A percentile compares a stretch with the other conserved stretches of the same genome.
These are phyloP conservation scores for Phallus indusiatus DNA, from an alignment of 768 basidiomycete species.

Conservation along the genomic window DNA sequence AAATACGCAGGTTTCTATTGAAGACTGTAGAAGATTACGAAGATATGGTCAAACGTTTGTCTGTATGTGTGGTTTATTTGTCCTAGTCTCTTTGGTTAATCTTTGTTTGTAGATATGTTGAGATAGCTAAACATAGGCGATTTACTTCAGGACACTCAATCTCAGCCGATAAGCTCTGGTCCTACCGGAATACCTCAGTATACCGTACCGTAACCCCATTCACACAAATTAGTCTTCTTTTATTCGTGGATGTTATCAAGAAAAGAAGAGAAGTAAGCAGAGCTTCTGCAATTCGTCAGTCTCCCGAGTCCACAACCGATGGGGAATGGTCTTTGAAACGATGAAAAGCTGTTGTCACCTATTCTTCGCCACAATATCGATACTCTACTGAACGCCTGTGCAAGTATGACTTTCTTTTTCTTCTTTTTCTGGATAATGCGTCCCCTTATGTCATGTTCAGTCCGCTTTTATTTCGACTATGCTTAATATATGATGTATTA, in stretches of 20 bases:
- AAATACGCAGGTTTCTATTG: slow-evolving; percentile 46
- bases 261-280: slow-evolving; percentile 45
- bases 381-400: slow-evolving; percentile 60
- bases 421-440: background rate
- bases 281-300: slow-evolving; percentile 14
- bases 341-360: slow-evolving; percentile 73
- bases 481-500: too few relatives aligned
- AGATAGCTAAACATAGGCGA: slow-evolving; percentile 31
- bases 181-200: background rate
- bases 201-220: slow-evolving; percentile 37
- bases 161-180: background rate
- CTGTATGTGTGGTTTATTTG: slow-evolving; percentile 36
- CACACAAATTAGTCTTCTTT: slow-evolving; percentile 81
- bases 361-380: slow-evolving; percentile 84
- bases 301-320: slow-evolving; percentile 17
- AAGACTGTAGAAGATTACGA: slow-evolving; percentile 56
- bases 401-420: slow-evolving; percentile 40
- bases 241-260: slow-evolving; percentile 65
- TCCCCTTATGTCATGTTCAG: slow-evolving; percentile 31
- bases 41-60: slow-evolving; percentile 47
- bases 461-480: slow-evolving; percentile 64
- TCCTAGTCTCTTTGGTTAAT: slow-evolving; percentile 6
- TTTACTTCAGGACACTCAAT: background rate
- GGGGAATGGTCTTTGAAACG: slow-evolving; percentile 62
- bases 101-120: slow-evolving; percentile 43